A percentile compares a stretch with the other conserved stretches of the same genome.
These are phyloP conservation scores for Senna tora DNA, from an alignment of 306 rosid genomes.

Conservation along the genomic window DNA sequence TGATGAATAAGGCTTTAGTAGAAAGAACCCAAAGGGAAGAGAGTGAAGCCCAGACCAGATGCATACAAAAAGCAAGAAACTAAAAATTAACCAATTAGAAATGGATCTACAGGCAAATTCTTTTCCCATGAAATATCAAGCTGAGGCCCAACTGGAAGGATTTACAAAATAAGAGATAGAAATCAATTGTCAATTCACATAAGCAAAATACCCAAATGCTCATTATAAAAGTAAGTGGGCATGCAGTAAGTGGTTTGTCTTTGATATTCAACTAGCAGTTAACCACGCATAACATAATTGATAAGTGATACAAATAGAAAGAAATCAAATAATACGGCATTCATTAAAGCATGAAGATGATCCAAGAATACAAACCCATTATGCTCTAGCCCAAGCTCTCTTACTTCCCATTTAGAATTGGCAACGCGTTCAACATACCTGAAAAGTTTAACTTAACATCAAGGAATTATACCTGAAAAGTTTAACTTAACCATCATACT, in stretches of 20 bases:
- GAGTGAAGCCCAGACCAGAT: neutral
- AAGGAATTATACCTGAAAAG: conserved; percentile 5
- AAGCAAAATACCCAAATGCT: conserved; percentile 2
- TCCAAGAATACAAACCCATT: conserved; percentile 74
- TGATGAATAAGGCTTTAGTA: neutral
- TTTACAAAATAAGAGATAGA: too few relatives aligned
- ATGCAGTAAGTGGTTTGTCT: conserved; percentile 18
- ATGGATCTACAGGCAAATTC: neutral
- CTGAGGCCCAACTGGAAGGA: too few relatives aligned
- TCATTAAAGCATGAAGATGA: conserved; percentile 32
- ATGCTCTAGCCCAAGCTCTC: conserved; percentile 96
- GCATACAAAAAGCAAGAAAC: neutral
- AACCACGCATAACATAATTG: neutral
- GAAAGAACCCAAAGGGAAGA: neutral
- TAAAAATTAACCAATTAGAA: neutral
- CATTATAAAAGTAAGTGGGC: neutral
- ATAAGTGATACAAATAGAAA: conserved; percentile 25
- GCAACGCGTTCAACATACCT: conserved; percentile 94
- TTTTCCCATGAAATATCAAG: neutral
- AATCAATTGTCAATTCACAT: conserved; percentile 10
- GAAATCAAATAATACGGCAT: conserved; percentile 21
- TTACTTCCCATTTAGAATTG: conserved; percentile 94
- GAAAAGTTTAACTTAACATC: conserved; percentile 32
- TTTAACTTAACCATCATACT: neutral
- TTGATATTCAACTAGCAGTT: conserved; percentile 30